Conservation (phyloP, 441 rosid species). For the Mallotus japonicus region DNA sequence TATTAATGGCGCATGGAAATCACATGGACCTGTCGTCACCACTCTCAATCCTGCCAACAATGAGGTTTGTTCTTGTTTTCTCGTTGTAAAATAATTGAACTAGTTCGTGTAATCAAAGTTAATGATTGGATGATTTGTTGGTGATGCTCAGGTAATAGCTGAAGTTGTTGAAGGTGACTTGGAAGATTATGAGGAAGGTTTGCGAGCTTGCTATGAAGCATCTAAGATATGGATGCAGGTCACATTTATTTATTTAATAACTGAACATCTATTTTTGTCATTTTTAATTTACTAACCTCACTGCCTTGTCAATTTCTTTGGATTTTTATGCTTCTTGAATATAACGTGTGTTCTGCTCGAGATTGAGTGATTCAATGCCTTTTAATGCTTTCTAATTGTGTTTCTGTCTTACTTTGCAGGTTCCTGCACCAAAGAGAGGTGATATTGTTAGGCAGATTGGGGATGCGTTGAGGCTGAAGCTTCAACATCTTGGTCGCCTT, state of each 20-base stretch:
- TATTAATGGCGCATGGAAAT: conserved; percentile 78
- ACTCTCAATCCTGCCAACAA: conserved; percentile 76
- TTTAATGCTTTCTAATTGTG: neutral
- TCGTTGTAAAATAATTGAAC: neutral
- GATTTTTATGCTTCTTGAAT: neutral
- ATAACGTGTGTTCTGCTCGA: neutral
- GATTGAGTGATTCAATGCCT: neutral
- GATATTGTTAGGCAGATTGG: conserved; percentile 96
- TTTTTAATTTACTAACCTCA: too few relatives aligned
- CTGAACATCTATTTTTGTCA: too few relatives aligned
- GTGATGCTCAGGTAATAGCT: conserved; percentile 55
- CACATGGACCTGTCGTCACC: conserved; percentile 59
- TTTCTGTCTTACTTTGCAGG: conserved; percentile 35
- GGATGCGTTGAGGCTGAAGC: conserved; percentile 79
- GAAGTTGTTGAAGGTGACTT: conserved; percentile 76
- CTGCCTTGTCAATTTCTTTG: too few relatives aligned
- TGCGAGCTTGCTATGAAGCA: conserved; percentile 83
- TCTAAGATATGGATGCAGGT: conserved; percentile 89
- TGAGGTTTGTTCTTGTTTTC: conserved; percentile 42
- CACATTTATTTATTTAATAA: too few relatives aligned
- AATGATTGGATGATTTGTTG: too few relatives aligned
- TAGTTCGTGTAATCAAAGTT: neutral
- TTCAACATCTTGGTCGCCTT: conserved; percentile 77
- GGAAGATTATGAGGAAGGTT: conserved; percentile 77
- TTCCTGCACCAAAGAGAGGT: conserved; percentile 98